Percentiles rank a stretch among this genome's conserved stretches.
phyloP scores from a whole-genome alignment of 208 protist species.

The Acanthamoeba culbertsoni region DNA sequence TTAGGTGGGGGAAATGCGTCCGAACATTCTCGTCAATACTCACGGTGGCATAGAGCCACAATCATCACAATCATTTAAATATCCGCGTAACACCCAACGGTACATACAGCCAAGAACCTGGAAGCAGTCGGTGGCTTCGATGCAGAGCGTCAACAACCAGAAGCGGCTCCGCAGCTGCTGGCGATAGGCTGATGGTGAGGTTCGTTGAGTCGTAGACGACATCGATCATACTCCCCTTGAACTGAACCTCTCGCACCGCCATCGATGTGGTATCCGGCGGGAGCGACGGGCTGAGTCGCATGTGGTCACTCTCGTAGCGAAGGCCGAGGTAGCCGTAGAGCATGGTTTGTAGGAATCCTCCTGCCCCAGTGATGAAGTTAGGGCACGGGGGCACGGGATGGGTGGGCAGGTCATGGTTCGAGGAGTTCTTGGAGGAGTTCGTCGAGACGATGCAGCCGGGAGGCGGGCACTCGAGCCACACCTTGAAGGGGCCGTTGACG shows the following conservation, averaged over 20 bases:
- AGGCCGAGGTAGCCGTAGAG: slow-evolving; percentile 46
- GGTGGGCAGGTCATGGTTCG: slow-evolving; percentile 33
- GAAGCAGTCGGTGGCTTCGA: neutral
- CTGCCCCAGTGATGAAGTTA: slow-evolving; percentile 58
- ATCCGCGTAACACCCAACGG: neutral
- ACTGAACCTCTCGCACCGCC: neutral
- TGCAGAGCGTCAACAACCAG: neutral
- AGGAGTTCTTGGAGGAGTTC: slow-evolving; percentile 25
- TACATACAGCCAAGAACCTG: neutral
- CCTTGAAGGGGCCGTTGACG: slow-evolving; percentile 46
- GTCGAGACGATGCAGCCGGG: slow-evolving; percentile 23
- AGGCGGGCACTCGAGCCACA: slow-evolving; percentile 57
- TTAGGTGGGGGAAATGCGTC: too few species aligned
- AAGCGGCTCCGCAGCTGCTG: neutral
- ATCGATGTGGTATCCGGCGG: neutral
- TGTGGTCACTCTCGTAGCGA: slow-evolving; percentile 12
- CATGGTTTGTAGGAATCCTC: slow-evolving; percentile 45
- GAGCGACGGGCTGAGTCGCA: neutral
- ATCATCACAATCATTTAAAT: too few species aligned
- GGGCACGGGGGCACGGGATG: slow-evolving; percentile 43
- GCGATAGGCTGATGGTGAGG: neutral
- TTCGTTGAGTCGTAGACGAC: neutral
- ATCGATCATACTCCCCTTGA: neutral
- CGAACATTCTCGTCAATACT: too few species aligned
- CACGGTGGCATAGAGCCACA: too few species aligned